Percentiles rank a stretch among this genome's conserved stretches.
Evolutionary conservation across 495 filamentous ascomycete genomes (phyloP).

Genomic region (Achaetomiella virescens): DNA sequence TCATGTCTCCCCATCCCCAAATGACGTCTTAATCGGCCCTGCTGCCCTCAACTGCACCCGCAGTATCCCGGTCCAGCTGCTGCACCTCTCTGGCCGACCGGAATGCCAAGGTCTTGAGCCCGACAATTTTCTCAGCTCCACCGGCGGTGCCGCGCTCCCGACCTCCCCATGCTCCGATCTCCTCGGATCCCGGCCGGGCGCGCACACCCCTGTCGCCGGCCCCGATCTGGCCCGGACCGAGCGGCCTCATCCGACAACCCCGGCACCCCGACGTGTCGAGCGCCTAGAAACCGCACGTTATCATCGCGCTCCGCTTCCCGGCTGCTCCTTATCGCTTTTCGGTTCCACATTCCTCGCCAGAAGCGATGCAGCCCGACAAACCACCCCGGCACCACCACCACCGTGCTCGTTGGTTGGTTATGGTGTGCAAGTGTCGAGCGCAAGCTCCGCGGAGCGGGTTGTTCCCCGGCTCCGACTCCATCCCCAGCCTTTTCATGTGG

Average conservation of each 20-base stretch:
- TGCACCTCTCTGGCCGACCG: no score
- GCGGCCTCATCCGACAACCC: not conserved
- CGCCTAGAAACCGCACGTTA: not conserved
- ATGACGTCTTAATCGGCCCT: no score
- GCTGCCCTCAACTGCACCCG: no score
- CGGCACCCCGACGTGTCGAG: not conserved
- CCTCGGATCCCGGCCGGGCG: not conserved
- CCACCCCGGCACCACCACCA: not conserved
- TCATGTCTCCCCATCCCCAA: no score
- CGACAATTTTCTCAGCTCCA: constrained; percentile 8
- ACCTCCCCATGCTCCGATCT: not conserved
- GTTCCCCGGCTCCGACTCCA: constrained; percentile 13
- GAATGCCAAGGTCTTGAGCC: not conserved
- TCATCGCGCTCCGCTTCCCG: not conserved
- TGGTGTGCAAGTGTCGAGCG: constrained; percentile 5
- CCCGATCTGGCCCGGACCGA: not conserved
- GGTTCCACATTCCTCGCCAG: not conserved
- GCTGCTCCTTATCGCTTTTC: not conserved
- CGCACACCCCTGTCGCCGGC: not conserved
- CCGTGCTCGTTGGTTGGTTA: no score
- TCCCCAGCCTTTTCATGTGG: not conserved
- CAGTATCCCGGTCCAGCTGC: no score
- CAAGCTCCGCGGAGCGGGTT: constrained; percentile 10
- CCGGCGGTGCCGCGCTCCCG: not conserved
- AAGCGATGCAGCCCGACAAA: not conserved